Evolutionary conservation across 441 rosid genomes (phyloP), one percentile per base, ranked within the genome.

Genomic region (Pelargonium citronellum): DNA sequence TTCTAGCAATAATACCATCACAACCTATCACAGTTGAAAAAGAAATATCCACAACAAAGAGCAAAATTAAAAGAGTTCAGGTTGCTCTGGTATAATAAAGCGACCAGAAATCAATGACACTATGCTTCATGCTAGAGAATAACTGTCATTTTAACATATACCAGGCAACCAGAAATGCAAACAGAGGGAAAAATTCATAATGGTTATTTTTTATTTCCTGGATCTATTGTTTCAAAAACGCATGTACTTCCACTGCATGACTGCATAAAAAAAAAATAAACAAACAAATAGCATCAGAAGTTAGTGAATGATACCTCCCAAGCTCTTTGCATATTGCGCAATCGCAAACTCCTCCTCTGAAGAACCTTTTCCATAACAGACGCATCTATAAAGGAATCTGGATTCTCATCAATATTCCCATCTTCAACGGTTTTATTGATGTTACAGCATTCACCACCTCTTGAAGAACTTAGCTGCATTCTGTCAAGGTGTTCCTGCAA

Each of bases 331-430:
- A 89, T 84, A 74, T 91, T 95, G 66, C 91, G 92, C 89, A 91
- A 83, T 66, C 88, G 92, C 85, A 95, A 79, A 77, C 99, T 89
- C 82, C 92, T 87, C 72, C 91, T 82, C 79, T 90, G 96, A 76
- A 91, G 94, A 78, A 91, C 90, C 82, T 84, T 94, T 81, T 95
- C 99, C 97, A 91, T 91, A 62, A 91, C 92, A 78, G 97, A 95
- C 24, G 79, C 85, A 76, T 95, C 97, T 3, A 91, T 82, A 64
- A 82, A 87, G 30, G 83, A 79, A 68, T 89, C 91, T 37, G 81
- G 79, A 78, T 47, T 74, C 64, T 88, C 95, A 71, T 82, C 85
- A 1, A 75, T 71, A 67, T 75, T 78, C 43, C 47, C 70, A 76
- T 84, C 86, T 79, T 85, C 91, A 68, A 61, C 65, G 69, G 84